Percentiles rank a stretch among this genome's conserved stretches.
These are phyloP conservation scores for Mycena rosella DNA, from an alignment of 768 basidiomycete species.

Conservation along the genomic window DNA sequence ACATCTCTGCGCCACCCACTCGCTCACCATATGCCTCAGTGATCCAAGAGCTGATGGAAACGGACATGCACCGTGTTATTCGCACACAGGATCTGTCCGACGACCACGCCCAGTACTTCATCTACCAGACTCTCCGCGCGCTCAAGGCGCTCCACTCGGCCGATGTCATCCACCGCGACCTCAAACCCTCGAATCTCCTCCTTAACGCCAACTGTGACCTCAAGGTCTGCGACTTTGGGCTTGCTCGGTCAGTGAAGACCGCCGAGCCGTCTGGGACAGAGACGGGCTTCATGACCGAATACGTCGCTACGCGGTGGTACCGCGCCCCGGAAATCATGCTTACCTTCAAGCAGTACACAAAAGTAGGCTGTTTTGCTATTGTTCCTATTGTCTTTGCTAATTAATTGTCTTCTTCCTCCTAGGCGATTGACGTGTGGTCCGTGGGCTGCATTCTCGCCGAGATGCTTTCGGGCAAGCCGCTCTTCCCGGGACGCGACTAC, in stretches of 20 bases:
- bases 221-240: constrained; percentile 95
- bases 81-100: constrained; percentile 95
- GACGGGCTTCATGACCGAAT: constrained; percentile 95
- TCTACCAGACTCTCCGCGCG: constrained; percentile 94
- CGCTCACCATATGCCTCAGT: constrained; percentile 58
- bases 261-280: constrained; percentile 88
- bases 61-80: constrained; percentile 97
- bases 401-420: neutral
- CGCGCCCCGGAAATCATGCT: constrained; percentile 99
- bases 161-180: constrained; percentile 95
- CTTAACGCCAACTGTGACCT: constrained; percentile 97
- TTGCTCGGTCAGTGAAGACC: constrained; percentile 90
- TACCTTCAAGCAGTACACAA: constrained; percentile 98
- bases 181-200: constrained; percentile 98
- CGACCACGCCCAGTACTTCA: constrained; percentile 95
- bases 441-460: constrained; percentile 93
- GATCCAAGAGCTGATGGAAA: constrained; percentile 95
- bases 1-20: neutral
- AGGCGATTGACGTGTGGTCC: constrained; percentile 92
- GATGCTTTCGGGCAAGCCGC: constrained; percentile 96
- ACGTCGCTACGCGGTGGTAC: constrained; percentile 99
- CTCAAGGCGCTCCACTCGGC: constrained; percentile 97
- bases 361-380: constrained; percentile 45
- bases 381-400: constrained; percentile 18
- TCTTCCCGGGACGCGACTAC: constrained; percentile 97